Conservation (phyloP, 1,284 basidiomycete genomes). For the Moesziomyces sp. region DNA sequence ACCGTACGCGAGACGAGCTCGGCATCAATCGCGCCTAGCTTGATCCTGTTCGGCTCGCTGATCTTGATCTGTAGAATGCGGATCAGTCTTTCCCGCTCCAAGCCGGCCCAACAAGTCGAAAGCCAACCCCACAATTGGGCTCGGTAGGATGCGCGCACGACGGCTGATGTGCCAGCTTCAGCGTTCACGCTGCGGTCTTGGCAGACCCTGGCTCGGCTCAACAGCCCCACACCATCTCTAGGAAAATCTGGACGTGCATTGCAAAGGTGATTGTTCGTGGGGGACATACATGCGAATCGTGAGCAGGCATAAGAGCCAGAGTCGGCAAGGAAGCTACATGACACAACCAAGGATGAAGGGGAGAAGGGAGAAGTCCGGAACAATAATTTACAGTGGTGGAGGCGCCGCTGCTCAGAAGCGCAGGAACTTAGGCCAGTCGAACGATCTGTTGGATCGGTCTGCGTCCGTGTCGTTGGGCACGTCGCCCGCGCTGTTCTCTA, state of each 20-base stretch:
- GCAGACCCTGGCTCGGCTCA: too few species aligned
- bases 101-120: neutral
- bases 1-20: slow-evolving; percentile 1
- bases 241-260: neutral
- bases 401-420: slow-evolving; percentile 17
- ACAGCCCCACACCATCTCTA: too few species aligned
- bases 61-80: neutral
- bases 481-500: slow-evolving; percentile 7
- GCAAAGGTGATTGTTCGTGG: neutral
- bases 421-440: slow-evolving; percentile 41
- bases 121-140: too few species aligned
- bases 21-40: neutral
- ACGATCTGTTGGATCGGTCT: slow-evolving; percentile 16
- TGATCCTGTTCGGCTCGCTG: neutral
- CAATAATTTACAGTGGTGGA: neutral
- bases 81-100: neutral
- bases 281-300: neutral
- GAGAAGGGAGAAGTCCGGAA: neutral
- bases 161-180: too few species aligned
- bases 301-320: too few species aligned
- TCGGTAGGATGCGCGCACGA: too few species aligned
- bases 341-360: neutral
- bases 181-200: too few species aligned
- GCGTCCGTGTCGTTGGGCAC: slow-evolving; percentile 1
- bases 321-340: neutral